Conservation (phyloP, 1,284 basidiomycete genomes). For the Ceratobasidium sp. region DNA sequence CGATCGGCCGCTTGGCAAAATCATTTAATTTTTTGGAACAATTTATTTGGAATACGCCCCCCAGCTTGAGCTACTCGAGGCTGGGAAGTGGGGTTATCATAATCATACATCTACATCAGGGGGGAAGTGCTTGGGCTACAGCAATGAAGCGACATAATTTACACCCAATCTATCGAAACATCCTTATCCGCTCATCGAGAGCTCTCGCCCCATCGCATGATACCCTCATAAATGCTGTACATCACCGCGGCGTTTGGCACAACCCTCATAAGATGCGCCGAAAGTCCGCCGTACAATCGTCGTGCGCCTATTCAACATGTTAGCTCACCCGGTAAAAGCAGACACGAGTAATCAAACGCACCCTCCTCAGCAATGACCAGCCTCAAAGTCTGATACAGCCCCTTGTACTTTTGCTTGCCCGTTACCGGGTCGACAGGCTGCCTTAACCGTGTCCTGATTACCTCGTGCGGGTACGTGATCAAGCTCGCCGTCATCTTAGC, state of each 20-base stretch:
- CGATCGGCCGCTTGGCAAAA: not conserved
- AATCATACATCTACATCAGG: not conserved
- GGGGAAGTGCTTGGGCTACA: not conserved
- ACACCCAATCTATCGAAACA: not conserved
- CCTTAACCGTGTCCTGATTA: slow-evolving; percentile 87
- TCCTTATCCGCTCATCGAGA: not conserved
- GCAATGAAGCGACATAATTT: slow-evolving; percentile 16
- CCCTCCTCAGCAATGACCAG: slow-evolving; percentile 87
- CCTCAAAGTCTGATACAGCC: slow-evolving; percentile 83
- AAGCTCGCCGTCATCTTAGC: slow-evolving; percentile 94
- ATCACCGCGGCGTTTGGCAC: slow-evolving; percentile 98
- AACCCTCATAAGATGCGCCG: slow-evolving; percentile 94
- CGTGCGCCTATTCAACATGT: slow-evolving; percentile 62
- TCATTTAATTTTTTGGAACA: too few relatives aligned
- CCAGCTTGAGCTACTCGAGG: not conserved
- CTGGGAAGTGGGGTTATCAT: not conserved
- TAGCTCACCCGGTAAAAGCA: not conserved
- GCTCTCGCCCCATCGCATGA: slow-evolving; percentile 61
- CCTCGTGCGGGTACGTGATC: slow-evolving; percentile 98
- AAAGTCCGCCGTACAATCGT: slow-evolving; percentile 90
- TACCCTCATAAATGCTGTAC: slow-evolving; percentile 86
- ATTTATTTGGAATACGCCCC: not conserved
- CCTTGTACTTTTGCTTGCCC: slow-evolving; percentile 72
- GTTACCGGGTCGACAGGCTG: slow-evolving; percentile 77
- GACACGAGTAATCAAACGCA: not conserved